Evolutionary conservation across 2,329 filamentous ascomycete genomes (phyloP).

Genomic region (Didymella segeticola): DNA sequence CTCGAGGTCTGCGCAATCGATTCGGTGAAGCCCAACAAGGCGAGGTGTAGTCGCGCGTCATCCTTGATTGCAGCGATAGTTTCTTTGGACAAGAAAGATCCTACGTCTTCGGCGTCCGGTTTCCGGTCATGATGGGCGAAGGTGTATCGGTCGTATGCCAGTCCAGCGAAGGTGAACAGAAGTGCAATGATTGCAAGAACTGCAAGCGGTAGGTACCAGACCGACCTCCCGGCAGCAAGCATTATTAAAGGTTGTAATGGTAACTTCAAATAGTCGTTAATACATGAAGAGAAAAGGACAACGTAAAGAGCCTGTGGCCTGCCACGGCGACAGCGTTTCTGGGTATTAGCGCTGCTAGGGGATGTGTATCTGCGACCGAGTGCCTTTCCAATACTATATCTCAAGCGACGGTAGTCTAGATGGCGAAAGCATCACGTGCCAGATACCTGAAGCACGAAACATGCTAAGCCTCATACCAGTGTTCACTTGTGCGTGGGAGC

Average conservation of each 20-base stretch:
- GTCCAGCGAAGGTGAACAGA: slow-evolving; percentile 21
- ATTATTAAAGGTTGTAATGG: slow-evolving; percentile 30
- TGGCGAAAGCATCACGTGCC: not conserved
- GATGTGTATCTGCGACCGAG: slow-evolving; percentile 3
- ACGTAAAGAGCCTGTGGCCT: slow-evolving; percentile 5
- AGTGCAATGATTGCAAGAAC: slow-evolving; percentile 22
- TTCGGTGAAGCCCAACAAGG: slow-evolving; percentile 32
- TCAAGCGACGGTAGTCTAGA: slow-evolving; percentile 4
- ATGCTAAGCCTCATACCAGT: slow-evolving; percentile 27
- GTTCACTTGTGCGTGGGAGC: not conserved
- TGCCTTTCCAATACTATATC: slow-evolving; percentile 18
- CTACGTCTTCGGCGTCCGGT: slow-evolving; percentile 11
- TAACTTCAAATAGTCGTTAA: slow-evolving; percentile 20
- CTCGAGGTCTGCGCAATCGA: slow-evolving; percentile 30
- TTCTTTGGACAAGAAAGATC: slow-evolving; percentile 24
- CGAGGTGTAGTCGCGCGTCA: slow-evolving; percentile 30
- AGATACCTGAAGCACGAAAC: slow-evolving; percentile 29
- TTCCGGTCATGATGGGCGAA: not conserved
- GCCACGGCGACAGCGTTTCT: slow-evolving; percentile 20
- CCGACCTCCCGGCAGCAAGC: slow-evolving; percentile 30
- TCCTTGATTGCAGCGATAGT: slow-evolving; percentile 35
- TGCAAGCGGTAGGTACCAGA: slow-evolving; percentile 35
- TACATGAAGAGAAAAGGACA: slow-evolving; percentile 9
- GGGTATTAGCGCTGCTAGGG: not conserved
- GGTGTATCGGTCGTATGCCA: slow-evolving; percentile 25